These are phyloP conservation scores for Claviceps africana DNA, from an alignment of 2,329 filamentous ascomycete species.

Conservation along the genomic window DNA sequence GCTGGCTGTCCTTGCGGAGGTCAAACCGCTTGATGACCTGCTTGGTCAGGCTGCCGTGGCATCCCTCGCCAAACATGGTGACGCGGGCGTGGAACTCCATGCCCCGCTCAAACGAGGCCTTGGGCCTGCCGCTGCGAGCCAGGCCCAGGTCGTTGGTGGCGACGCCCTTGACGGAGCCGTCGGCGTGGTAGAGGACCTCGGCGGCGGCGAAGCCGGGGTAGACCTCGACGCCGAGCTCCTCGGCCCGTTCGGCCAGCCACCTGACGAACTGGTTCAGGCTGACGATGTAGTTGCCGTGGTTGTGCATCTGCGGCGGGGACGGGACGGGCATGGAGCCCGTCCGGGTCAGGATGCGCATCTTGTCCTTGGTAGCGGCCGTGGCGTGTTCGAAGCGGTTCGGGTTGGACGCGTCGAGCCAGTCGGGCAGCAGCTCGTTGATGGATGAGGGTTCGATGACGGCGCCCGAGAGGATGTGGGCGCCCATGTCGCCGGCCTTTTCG, in stretches of 20 bases:
- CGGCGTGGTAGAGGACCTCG: slow-evolving; percentile 73
- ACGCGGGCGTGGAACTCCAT: slow-evolving; percentile 96
- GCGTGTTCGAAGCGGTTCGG: slow-evolving; percentile 74
- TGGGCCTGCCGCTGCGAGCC: slow-evolving; percentile 65
- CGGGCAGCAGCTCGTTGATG: slow-evolving; percentile 78
- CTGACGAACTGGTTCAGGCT: slow-evolving; percentile 89
- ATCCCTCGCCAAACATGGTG: slow-evolving; percentile 87
- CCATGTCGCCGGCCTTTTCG: slow-evolving; percentile 90
- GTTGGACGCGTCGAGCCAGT: slow-evolving; percentile 86
- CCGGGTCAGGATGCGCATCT: slow-evolving; percentile 90
- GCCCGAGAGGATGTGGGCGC: slow-evolving; percentile 88
- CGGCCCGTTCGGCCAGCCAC: slow-evolving; percentile 92
- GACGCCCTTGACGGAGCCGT: slow-evolving; percentile 84
- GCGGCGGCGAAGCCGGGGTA: slow-evolving; percentile 93
- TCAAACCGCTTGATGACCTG: slow-evolving; percentile 92
- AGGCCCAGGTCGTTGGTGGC: slow-evolving; percentile 93
- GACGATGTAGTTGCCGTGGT: slow-evolving; percentile 95
- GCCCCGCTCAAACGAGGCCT: slow-evolving; percentile 83
- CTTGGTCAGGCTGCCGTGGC: slow-evolving; percentile 89
- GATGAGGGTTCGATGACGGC: slow-evolving; percentile 87
- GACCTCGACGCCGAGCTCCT: slow-evolving; percentile 89
- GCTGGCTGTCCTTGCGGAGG: slow-evolving; percentile 73
- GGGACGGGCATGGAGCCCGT: slow-evolving; percentile 65
- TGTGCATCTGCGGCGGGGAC: slow-evolving; percentile 92
- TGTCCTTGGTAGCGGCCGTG: slow-evolving; percentile 70